phyloP scores from a whole-genome alignment of 352 stramenopile genomes.

The Globisporangium rhizosaccharum region DNA sequence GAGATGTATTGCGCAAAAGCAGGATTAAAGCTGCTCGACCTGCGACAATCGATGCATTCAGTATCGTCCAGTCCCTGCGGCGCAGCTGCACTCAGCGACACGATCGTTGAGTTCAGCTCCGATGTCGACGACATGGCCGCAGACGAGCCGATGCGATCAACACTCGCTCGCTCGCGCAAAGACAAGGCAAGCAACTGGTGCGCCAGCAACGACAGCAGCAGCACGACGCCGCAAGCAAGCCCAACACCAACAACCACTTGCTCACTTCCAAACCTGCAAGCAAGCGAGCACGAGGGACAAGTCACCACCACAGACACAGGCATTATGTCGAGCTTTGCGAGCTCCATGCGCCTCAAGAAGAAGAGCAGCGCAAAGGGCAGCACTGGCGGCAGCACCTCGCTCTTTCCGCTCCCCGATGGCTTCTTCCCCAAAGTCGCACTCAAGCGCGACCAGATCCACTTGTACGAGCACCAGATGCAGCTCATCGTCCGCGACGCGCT shows the following conservation, averaged over 20 bases:
- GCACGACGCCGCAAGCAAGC: neutral
- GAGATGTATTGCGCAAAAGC: too few species aligned
- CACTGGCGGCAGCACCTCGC: neutral
- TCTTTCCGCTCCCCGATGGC: constrained; percentile 27
- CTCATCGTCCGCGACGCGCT: constrained; percentile 33
- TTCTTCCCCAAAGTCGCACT: constrained; percentile 42
- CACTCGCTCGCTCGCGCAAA: neutral
- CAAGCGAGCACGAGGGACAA: neutral
- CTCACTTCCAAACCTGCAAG: neutral
- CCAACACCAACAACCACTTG: neutral
- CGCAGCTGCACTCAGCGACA: neutral
- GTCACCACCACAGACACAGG: neutral
- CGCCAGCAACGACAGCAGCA: neutral
- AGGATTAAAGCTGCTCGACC: too few species aligned
- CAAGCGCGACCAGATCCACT: constrained; percentile 18
- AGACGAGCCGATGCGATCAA: neutral
- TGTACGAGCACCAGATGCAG: constrained; percentile 29
- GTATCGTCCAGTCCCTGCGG: too few species aligned
- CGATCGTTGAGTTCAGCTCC: neutral
- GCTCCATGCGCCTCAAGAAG: constrained; percentile 2
- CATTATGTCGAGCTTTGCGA: constrained; percentile 2
- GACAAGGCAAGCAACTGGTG: too few species aligned
- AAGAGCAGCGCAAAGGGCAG: neutral
- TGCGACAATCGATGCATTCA: too few species aligned
- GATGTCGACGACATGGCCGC: neutral